phyloP scores from a whole-genome alignment of 2,329 filamentous ascomycete genomes.

The Podosphaera leucotricha region DNA sequence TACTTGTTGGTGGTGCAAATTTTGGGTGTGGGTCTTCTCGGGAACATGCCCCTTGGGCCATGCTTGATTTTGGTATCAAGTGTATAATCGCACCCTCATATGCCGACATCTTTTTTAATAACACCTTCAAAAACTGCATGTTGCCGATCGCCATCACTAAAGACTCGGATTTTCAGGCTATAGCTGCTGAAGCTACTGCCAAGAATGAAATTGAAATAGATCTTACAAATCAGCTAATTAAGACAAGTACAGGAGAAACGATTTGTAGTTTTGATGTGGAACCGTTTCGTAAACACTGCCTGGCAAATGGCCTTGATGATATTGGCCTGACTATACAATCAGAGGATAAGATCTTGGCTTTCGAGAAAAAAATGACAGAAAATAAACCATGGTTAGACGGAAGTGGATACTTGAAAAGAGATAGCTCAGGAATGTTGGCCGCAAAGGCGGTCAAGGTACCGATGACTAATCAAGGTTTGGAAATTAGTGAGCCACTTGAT shows the following conservation, averaged over 20 bases:
- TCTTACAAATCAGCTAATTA: conserved; percentile 63
- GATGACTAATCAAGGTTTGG: conserved; percentile 71
- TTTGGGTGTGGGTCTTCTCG: conserved; percentile 86
- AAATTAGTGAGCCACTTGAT: conserved; percentile 64
- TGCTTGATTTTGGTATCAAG: conserved; percentile 89
- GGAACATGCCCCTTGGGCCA: conserved; percentile 92
- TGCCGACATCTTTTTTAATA: conserved; percentile 96
- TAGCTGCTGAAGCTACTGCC: conserved; percentile 55
- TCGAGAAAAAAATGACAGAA: conserved; percentile 53
- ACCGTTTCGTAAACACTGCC: conserved; percentile 80
- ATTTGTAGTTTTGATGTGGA: conserved; percentile 72
- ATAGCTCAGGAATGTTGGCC: conserved; percentile 29
- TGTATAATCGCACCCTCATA: conserved; percentile 81
- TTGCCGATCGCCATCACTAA: conserved; percentile 59
- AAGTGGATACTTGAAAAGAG: conserved; percentile 48
- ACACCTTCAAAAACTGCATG: conserved; percentile 99
- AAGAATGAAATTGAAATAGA: conserved; percentile 77
- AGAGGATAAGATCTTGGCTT: conserved; percentile 67
- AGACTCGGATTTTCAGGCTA: conserved; percentile 36
- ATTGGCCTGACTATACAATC: conserved; percentile 86
- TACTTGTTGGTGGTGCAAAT: conserved; percentile 78
- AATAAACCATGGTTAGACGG: conserved; percentile 87
- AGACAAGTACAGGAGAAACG: conserved; percentile 46
- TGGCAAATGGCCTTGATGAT: conserved; percentile 83
- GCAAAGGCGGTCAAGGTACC: conserved; percentile 47